A percentile compares a stretch with the other conserved stretches of the same genome.
Conservation (phyloP, 1,139 yeast species). For the Saccharomyces pastorianus region DNA sequence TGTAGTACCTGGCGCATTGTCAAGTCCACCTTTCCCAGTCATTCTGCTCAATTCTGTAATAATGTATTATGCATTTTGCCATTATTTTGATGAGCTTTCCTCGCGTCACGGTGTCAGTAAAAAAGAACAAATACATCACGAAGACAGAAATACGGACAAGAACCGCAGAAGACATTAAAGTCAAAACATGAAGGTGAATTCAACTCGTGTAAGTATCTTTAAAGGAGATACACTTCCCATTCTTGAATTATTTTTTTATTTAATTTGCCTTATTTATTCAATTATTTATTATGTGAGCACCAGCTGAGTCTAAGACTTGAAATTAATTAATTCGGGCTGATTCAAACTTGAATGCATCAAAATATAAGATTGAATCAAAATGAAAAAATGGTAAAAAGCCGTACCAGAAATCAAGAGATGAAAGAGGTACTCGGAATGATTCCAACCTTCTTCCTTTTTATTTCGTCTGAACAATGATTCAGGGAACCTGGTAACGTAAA, state of each 20-base stretch:
- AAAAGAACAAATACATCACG: background rate
- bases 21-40: background rate
- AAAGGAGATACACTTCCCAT: background rate
- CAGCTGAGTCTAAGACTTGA: background rate
- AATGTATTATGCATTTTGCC: background rate
- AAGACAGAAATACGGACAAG: background rate
- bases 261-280: background rate
- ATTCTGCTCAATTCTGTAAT: background rate
- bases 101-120: background rate
- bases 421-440: conserved; percentile 32
- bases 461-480: background rate
- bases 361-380: conserved; percentile 39
- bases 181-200: background rate
- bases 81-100: background rate
- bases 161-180: background rate
- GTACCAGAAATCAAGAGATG: conserved; percentile 77
- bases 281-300: background rate
- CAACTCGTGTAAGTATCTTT: background rate
- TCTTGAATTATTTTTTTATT: background rate
- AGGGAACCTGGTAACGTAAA: background rate
- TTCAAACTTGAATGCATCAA: conserved; percentile 17
- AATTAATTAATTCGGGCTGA: background rate
- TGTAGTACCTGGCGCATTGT: background rate
- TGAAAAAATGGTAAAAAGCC: conserved; percentile 67
- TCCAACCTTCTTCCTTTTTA: background rate